Evolutionary conservation across 2,329 filamentous ascomycete species (phyloP).

Genomic region (Epichloe sp.): DNA sequence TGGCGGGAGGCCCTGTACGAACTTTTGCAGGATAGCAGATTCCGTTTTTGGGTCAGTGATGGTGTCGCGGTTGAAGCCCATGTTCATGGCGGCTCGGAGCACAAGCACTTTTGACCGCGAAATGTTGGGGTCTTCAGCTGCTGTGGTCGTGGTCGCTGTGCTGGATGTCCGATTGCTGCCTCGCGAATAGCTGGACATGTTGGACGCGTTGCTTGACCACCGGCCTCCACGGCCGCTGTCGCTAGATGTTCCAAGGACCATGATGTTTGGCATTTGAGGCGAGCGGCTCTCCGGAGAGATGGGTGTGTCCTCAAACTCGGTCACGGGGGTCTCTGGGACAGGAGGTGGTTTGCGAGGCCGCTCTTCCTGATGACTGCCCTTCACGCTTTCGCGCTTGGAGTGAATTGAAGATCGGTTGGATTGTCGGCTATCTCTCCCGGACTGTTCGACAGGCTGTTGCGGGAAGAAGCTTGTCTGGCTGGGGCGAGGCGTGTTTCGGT

Average conservation of each 20-base stretch:
- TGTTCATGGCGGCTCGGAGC: slow-evolving; percentile 73
- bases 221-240: slow-evolving; percentile 48
- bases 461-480: slow-evolving; percentile 61
- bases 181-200: slow-evolving; percentile 68
- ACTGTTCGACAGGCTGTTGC: slow-evolving; percentile 34
- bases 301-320: slow-evolving; percentile 85
- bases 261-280: slow-evolving; percentile 70
- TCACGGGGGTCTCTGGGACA: slow-evolving; percentile 76
- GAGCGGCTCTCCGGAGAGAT: slow-evolving; percentile 68
- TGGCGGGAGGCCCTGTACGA: slow-evolving; percentile 61
- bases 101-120: slow-evolving; percentile 66
- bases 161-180: slow-evolving; percentile 52
- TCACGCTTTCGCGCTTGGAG: slow-evolving; percentile 41
- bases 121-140: slow-evolving; percentile 63
- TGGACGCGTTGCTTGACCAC: slow-evolving; percentile 74
- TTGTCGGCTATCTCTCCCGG: slow-evolving; percentile 33
- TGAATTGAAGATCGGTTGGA: slow-evolving; percentile 37
- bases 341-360: slow-evolving; percentile 32
- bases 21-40: slow-evolving; percentile 51
- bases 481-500: slow-evolving; percentile 72
- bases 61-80: slow-evolving; percentile 57
- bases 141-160: slow-evolving; percentile 57
- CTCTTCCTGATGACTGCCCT: slow-evolving; percentile 32
- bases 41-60: slow-evolving; percentile 31
- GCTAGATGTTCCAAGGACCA: slow-evolving; percentile 62